These are phyloP conservation scores for Barnettozyma pratensis DNA, from an alignment of 805 yeast genomes.

Conservation along the genomic window DNA sequence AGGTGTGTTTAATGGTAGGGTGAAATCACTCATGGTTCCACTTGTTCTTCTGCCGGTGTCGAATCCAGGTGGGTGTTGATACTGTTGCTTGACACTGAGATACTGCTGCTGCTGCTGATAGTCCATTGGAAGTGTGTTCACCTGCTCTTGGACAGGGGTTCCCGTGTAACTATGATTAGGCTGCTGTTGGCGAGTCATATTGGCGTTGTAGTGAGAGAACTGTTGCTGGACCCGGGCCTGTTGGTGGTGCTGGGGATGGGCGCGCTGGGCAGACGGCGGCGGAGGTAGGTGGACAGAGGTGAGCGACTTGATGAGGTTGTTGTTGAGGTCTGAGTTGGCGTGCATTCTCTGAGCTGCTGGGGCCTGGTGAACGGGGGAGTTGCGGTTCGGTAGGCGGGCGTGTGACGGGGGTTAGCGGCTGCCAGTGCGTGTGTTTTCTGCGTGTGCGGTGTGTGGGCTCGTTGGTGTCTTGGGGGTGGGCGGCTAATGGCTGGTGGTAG, in stretches of 20 bases:
- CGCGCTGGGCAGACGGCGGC: slow-evolving; percentile 25
- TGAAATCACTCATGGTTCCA: slow-evolving; percentile 8
- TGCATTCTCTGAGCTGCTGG: not conserved
- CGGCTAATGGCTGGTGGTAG: not conserved
- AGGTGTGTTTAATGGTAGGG: slow-evolving; percentile 23
- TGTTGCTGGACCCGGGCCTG: not conserved
- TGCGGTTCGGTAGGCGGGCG: no score
- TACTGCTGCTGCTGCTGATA: no score
- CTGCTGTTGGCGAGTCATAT: not conserved
- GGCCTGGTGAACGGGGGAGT: no score
- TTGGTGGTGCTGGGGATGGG: slow-evolving; percentile 7
- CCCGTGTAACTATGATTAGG: no score
- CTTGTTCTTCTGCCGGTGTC: slow-evolving; percentile 4
- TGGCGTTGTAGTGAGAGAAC: not conserved
- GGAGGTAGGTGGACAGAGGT: slow-evolving; percentile 38
- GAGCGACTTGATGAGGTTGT: slow-evolving; percentile 31
- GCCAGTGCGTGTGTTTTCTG: not conserved
- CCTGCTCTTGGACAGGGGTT: no score
- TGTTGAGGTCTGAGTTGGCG: slow-evolving; percentile 24
- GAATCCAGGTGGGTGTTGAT: not conserved
- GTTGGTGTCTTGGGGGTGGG: not conserved
- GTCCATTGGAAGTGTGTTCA: no score
- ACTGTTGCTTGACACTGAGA: no score
- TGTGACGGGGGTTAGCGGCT: not conserved
- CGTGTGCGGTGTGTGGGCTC: not conserved